Conservation (phyloP, 2,329 filamentous ascomycete species). For the Talaromyces sp. region DNA sequence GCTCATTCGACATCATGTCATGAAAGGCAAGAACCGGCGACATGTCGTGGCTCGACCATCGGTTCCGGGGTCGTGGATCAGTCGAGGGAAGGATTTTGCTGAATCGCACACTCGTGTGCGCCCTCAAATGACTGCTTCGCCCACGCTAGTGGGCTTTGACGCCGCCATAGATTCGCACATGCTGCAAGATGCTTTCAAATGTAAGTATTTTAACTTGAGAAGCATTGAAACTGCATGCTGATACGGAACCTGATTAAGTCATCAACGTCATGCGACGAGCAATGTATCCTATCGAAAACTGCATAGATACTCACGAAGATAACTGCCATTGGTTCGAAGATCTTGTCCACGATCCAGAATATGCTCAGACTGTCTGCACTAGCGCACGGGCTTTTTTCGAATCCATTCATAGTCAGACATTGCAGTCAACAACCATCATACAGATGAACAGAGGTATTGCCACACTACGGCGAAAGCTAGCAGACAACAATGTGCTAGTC, state of each 20-base stretch:
- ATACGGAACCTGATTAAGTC: too few species aligned
- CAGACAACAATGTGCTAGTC: not conserved
- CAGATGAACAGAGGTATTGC: slow-evolving; percentile 6
- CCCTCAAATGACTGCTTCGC: not conserved
- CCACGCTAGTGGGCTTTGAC: not conserved
- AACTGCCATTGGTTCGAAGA: slow-evolving; percentile 1
- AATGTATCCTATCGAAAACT: slow-evolving; percentile 11
- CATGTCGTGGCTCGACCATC: not conserved
- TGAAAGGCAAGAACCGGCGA: slow-evolving; percentile 10
- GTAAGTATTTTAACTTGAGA: not conserved
- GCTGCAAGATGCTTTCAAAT: not conserved
- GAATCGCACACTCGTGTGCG: too few species aligned
- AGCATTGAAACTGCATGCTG: too few species aligned
- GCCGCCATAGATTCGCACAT: not conserved
- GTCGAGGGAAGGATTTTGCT: not conserved
- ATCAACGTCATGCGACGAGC: not conserved
- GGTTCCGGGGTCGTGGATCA: not conserved
- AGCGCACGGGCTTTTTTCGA: not conserved
- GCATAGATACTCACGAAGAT: not conserved
- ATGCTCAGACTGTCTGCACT: not conserved
- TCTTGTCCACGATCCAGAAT: not conserved
- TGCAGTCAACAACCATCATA: not conserved
- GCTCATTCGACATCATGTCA: slow-evolving; percentile 10
- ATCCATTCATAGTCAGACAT: not conserved
- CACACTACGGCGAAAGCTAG: not conserved